phyloP scores from a whole-genome alignment of 257 asterid genomes.

The Solanum sejunctum region DNA sequence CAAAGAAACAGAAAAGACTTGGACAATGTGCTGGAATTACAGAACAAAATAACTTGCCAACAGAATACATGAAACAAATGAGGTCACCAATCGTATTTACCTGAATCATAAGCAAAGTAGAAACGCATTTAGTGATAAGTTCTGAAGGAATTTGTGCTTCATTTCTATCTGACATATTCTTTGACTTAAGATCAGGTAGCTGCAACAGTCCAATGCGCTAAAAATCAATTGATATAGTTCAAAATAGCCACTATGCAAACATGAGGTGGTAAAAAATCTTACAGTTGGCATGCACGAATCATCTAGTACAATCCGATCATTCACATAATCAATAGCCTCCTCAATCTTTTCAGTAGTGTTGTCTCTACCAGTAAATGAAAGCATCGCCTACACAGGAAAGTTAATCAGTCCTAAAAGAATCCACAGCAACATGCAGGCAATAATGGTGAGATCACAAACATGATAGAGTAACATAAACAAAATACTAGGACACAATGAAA shows the following conservation, averaged over 20 bases:
- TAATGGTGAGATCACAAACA: neutral
- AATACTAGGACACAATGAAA: neutral
- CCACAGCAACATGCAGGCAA: neutral
- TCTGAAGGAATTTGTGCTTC: conserved; percentile 65
- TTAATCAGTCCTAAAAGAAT: neutral
- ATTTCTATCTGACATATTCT: conserved; percentile 22
- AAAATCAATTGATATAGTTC: neutral
- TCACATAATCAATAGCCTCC: conserved; percentile 40
- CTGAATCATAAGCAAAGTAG: conserved; percentile 86
- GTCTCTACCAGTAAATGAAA: conserved; percentile 42
- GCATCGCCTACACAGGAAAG: conserved; percentile 39
- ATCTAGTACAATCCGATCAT: conserved; percentile 23
- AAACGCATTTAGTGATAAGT: conserved; percentile 67
- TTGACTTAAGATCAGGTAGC: conserved; percentile 38
- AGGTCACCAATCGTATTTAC: conserved; percentile 4
- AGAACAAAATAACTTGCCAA: neutral
- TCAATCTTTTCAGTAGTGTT: conserved; percentile 51
- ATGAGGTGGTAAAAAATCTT: conserved; percentile 13
- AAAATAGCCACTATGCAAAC: neutral
- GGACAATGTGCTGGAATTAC: neutral
- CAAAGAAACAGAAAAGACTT: neutral
- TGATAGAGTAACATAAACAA: neutral
- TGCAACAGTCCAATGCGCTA: conserved; percentile 15
- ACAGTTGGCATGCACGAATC: conserved; percentile 24
- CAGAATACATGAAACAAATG: neutral